These are phyloP conservation scores for Anthracocystis walkeri DNA, from an alignment of 1,284 basidiomycete genomes.

Conservation along the genomic window DNA sequence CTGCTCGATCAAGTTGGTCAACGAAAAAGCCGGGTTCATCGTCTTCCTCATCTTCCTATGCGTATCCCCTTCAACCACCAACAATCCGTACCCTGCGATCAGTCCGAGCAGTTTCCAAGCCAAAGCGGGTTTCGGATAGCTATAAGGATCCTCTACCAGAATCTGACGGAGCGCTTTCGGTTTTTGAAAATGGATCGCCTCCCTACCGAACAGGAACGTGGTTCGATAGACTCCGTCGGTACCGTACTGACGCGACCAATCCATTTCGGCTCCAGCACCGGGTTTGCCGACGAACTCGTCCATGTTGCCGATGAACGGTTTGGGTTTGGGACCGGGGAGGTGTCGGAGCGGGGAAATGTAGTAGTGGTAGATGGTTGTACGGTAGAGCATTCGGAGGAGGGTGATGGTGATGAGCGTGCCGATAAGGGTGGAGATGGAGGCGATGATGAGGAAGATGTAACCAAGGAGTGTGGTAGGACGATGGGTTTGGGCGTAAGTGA, in stretches of 20 bases:
- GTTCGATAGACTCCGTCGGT: conserved; percentile 36
- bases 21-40: conserved; percentile 61
- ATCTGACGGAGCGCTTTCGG: conserved; percentile 50
- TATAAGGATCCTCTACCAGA: conserved; percentile 51
- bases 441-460: conserved; percentile 8
- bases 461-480: conserved; percentile 16
- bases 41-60: conserved; percentile 58
- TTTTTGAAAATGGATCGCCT: conserved; percentile 40
- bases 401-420: conserved; percentile 9
- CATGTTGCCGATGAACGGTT: conserved; percentile 47
- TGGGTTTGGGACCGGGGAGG: conserved; percentile 45
- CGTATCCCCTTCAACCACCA: conserved; percentile 54
- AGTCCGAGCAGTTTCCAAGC: conserved; percentile 47
- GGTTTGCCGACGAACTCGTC: conserved; percentile 30
- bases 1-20: conserved; percentile 55
- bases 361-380: conserved; percentile 36
- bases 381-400: conserved; percentile 34
- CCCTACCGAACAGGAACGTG: conserved; percentile 44
- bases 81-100: conserved; percentile 55
- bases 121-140: conserved; percentile 47
- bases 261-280: conserved; percentile 33
- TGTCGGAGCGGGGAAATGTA: conserved; percentile 48
- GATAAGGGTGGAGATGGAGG: neutral
- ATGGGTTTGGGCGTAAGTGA: conserved; percentile 15
- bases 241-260: conserved; percentile 42